Evolutionary conservation across 768 basidiomycete genomes (phyloP).

Genomic region (Coprinopsis cinerea): DNA sequence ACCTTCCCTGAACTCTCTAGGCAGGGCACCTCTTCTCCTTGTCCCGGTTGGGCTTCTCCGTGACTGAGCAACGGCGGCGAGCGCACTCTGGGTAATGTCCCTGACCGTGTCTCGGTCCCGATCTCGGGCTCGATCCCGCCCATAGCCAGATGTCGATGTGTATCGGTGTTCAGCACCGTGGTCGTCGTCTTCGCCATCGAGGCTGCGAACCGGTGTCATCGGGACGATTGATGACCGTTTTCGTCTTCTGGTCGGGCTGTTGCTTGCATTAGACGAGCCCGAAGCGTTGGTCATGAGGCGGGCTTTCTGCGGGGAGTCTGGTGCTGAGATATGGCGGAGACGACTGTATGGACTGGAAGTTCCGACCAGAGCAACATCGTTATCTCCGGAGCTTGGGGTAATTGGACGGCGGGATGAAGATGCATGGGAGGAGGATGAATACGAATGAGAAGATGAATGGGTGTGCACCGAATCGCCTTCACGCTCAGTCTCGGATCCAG

Average conservation of each 20-base stretch:
- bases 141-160: conserved; percentile 16
- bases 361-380: conserved; percentile 1
- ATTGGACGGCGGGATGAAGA: conserved; percentile 15
- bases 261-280: conserved; percentile 19
- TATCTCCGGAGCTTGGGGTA: conserved; percentile 13
- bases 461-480: conserved; percentile 37
- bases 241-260: conserved; percentile 24
- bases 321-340: conserved; percentile 24
- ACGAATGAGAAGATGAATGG: conserved; percentile 22
- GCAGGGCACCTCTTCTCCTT: conserved; percentile 35
- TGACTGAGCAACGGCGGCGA: conserved; percentile 56
- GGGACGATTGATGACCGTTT: too few relatives aligned
- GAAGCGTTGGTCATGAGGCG: conserved; percentile 18
- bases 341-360: conserved; percentile 9
- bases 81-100: conserved; percentile 48
- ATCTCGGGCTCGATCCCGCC: conserved; percentile 20
- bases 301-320: conserved; percentile 28
- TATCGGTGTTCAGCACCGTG: conserved; percentile 11
- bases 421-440: conserved; percentile 19
- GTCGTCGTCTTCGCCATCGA: conserved; percentile 25
- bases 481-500: conserved; percentile 81
- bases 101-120: conserved; percentile 16
- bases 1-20: conserved; percentile 35
- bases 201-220: too few relatives aligned
- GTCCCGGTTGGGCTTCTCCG: conserved; percentile 41